Evolutionary conservation across 305 asterid species (phyloP).

Genomic region (Solanum hybrid): DNA sequence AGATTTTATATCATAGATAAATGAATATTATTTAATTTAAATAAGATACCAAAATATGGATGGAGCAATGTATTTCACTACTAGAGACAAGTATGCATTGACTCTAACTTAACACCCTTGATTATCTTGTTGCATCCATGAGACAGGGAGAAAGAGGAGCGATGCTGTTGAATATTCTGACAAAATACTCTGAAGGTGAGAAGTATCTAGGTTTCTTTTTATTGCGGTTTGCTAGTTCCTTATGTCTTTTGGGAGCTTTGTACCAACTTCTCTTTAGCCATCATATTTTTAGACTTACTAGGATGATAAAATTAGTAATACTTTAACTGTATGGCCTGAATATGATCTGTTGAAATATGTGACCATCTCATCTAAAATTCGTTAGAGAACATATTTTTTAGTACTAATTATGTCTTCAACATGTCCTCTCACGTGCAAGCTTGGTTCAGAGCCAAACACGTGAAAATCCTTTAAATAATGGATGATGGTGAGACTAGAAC

Average conservation of each 20-base stretch:
- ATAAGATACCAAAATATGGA: not conserved
- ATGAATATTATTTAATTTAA: not conserved
- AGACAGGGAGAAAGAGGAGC: conserved; percentile 8
- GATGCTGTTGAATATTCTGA: conserved; percentile 9
- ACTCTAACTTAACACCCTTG: not conserved
- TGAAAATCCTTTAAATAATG: not conserved
- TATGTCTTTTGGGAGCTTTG: not conserved
- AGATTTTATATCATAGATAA: not conserved
- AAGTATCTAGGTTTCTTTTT: not conserved
- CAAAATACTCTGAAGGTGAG: conserved; percentile 15
- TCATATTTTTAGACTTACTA: not conserved
- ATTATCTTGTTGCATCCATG: not conserved
- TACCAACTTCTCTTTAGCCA: not conserved
- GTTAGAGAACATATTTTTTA: not conserved
- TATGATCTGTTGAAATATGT: not conserved
- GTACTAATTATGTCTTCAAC: not conserved
- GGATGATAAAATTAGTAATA: not conserved
- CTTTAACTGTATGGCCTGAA: not conserved
- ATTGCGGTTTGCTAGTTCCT: not conserved
- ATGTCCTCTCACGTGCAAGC: not conserved
- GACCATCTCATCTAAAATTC: not conserved
- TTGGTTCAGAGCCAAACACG: not conserved
- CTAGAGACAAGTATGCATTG: not conserved
- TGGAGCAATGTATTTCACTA: not conserved
- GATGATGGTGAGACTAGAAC: not conserved